A percentile compares a stretch with the other conserved stretches of the same genome.
Evolutionary conservation across 257 asterid genomes (phyloP).

Genomic region (Solanum chmielewskii): DNA sequence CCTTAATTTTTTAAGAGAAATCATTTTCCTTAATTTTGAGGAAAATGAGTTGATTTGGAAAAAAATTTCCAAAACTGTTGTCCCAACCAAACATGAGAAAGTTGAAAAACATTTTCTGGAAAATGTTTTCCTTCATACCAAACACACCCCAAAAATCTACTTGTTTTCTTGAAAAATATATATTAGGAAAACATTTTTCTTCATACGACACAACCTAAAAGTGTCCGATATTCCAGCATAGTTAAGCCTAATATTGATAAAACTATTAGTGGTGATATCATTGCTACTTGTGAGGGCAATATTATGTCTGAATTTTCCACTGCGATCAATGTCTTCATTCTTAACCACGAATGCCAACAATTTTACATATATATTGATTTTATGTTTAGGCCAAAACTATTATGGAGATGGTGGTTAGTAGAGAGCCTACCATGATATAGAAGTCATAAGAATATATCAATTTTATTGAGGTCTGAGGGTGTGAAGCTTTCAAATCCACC

Average conservation of each 20-base stretch:
- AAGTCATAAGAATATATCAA: neutral
- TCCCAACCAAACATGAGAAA: too few relatives aligned
- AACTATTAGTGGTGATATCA: neutral
- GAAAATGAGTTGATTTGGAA: too few relatives aligned
- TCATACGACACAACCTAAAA: too few relatives aligned
- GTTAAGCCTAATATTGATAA: neutral
- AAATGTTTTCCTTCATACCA: too few relatives aligned
- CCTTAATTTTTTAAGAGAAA: too few relatives aligned
- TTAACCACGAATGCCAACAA: neutral
- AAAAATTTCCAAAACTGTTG: too few relatives aligned
- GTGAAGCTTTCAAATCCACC: neutral
- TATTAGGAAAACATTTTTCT: too few relatives aligned
- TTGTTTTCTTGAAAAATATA: too few relatives aligned
- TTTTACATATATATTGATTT: neutral
- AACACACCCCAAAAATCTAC: too few relatives aligned
- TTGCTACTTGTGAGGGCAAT: neutral
- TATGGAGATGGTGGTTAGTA: neutral
- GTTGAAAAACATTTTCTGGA: too few relatives aligned
- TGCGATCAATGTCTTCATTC: neutral
- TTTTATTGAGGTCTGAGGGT: neutral
- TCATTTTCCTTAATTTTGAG: too few relatives aligned
- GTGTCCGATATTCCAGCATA: neutral
- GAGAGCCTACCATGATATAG: neutral
- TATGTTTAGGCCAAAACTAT: neutral
- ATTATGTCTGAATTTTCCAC: neutral